Evolutionary conservation across 2,329 filamentous ascomycete genomes (phyloP).

Genomic region (Apiospora arundinis): DNA sequence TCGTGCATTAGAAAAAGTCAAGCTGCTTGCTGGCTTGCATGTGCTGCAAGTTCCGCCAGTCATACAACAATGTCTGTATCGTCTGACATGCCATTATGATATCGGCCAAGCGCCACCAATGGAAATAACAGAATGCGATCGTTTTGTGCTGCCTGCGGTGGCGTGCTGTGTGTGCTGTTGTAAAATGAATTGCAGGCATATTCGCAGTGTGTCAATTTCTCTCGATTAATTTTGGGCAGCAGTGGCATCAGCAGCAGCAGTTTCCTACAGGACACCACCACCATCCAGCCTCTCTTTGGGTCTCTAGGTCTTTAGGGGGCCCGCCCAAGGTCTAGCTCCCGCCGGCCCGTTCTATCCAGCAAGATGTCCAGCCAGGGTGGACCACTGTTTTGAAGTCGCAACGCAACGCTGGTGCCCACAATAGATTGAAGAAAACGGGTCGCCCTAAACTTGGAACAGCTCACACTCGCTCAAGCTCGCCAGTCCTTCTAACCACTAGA

Average conservation of each 20-base stretch:
- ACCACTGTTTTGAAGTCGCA: background rate
- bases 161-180: background rate
- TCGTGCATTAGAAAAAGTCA: background rate
- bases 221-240: background rate
- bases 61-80: background rate
- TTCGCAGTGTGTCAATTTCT: background rate
- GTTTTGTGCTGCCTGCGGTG: background rate
- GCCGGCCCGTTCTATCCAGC: constrained; percentile 14
- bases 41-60: background rate
- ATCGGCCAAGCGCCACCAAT: background rate
- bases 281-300: no score
- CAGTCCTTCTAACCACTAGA: background rate
- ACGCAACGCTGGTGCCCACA: background rate
- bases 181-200: background rate
- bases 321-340: constrained; percentile 12
- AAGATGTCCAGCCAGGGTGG: background rate
- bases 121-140: background rate
- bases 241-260: no score
- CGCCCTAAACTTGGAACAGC: constrained; percentile 5
- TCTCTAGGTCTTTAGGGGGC: background rate
- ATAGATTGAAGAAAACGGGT: background rate
- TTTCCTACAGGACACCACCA: no score
- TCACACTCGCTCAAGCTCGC: background rate
- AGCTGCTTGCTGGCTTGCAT: background rate
- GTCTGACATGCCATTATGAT: background rate